Base-by-base conservation (phyloP, 495 filamentous ascomycete species). In the Cladorrhinum samala region DNA sequence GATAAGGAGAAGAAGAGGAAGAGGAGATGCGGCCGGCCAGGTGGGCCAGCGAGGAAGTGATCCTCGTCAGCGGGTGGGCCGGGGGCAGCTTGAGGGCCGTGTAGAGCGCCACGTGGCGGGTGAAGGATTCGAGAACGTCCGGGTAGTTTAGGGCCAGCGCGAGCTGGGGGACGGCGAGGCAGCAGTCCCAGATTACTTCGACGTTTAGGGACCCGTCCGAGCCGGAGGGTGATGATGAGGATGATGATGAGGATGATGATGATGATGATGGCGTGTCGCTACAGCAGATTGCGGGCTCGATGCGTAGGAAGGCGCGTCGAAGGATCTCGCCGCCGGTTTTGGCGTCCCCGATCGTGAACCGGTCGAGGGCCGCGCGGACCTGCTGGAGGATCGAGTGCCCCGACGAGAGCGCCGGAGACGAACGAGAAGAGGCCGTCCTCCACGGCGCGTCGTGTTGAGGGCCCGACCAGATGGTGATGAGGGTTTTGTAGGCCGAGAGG, bases 141-240 rank as follows among this genome's bases (percentile, higher is more conserved):
- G 37, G 52, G 46, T 55, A 58, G 18, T 58, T 56, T 9, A 18
- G 37, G 24, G 38, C 37, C n/a, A 67, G 52, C 1, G 44, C 49
- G 0, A 68, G 57, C 5, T 68, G 66, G 1, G 66, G 66, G 0
- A 68, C 55, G 0, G 55, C 66, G 19, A 68, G 66, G 36, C 58
- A 65, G 47, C 64, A 67, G 52, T 68, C 66, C 66, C 66, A 68
- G 25, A 68, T 64, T 16, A 64, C 62, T 27, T 68, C 58, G 40
- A 67, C 37, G 43, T 63, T 49, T 23, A 49, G 25, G 3, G 46
- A 53, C 14, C 39, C 30, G 3, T 30, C 24, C 5, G 45, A 7
- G 24, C 13, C 9, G 5, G 20, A 9, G 9, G 1, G 27, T 5
- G 27, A 6, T 33, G 39, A 41, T 14, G 30, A 37, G 30, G 30